These are phyloP conservation scores for Puccinia hordei DNA, from an alignment of 1,284 basidiomycete species.

Conservation along the genomic window DNA sequence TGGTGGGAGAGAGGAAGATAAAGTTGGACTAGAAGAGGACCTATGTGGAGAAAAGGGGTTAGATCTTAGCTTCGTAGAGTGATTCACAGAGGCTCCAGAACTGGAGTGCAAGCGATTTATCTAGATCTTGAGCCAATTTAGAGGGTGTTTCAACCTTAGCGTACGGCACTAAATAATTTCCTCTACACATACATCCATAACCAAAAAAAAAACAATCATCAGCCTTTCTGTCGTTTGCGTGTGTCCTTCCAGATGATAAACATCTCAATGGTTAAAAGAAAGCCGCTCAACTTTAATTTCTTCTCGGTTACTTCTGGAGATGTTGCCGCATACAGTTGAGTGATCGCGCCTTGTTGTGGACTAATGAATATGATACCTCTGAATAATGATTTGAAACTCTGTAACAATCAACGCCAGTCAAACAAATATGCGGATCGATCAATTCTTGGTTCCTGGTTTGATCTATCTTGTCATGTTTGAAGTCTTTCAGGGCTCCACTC, in stretches of 20 bases:
- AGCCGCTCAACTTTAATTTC: constrained; percentile 28
- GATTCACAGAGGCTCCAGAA: constrained; percentile 44
- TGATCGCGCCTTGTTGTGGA: constrained; percentile 13
- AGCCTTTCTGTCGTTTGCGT: not conserved
- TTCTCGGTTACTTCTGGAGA: constrained; percentile 13
- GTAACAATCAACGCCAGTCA: too few relatives aligned
- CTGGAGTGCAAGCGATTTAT: constrained; percentile 5
- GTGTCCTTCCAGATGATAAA: not conserved
- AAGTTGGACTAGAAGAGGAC: too few relatives aligned
- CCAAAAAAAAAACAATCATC: too few relatives aligned
- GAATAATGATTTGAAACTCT: not conserved
- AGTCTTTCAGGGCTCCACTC: too few relatives aligned
- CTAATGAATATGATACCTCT: constrained; percentile 8
- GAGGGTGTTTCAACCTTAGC: not conserved
- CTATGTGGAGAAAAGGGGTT: not conserved
- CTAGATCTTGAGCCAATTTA: constrained; percentile 12
- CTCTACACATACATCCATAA: constrained; percentile 13
- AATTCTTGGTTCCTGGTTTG: too few relatives aligned
- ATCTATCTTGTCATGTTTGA: too few relatives aligned
- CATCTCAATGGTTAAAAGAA: not conserved
- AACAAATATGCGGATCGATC: too few relatives aligned
- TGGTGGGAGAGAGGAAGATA: too few relatives aligned
- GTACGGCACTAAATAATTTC: constrained; percentile 37
- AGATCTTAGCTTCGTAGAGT: not conserved
- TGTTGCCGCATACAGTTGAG: constrained; percentile 40